These are phyloP conservation scores for Eimeria praecox DNA, from an alignment of 169 alveolate species.

Conservation along the genomic window DNA sequence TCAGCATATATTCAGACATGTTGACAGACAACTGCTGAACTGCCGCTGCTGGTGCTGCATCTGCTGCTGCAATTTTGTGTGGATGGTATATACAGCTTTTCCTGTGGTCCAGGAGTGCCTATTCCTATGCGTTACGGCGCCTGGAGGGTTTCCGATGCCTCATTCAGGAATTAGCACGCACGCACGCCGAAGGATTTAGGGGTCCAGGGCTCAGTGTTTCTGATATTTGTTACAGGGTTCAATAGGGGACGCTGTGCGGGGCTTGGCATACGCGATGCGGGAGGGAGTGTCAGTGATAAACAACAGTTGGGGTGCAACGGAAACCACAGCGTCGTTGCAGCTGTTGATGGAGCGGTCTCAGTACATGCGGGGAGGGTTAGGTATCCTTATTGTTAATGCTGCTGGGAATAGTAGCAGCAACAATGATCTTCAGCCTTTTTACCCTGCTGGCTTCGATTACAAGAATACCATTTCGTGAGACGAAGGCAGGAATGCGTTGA, in stretches of 20 bases:
- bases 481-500: neutral
- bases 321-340: conserved; percentile 73
- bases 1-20: neutral
- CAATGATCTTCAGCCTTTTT: conserved; percentile 84
- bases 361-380: conserved; percentile 82
- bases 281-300: conserved; percentile 81
- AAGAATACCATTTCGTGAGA: conserved; percentile 72
- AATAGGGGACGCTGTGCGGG: conserved; percentile 83
- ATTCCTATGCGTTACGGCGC: neutral
- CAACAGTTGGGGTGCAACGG: conserved; percentile 87
- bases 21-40: neutral
- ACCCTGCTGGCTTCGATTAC: conserved; percentile 83
- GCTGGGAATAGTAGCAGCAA: conserved; percentile 86
- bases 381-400: conserved; percentile 85
- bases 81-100: neutral
- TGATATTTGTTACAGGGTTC: conserved; percentile 62
- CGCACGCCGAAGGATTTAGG: neutral
- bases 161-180: neutral
- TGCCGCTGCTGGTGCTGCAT: neutral
- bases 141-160: neutral
- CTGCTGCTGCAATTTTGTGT: neutral
- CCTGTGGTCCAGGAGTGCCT: neutral
- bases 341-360: conserved; percentile 78
- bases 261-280: conserved; percentile 83
- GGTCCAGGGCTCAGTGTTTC: neutral